A percentile compares a stretch with the other conserved stretches of the same genome.
phyloP scores from a whole-genome alignment of 805 yeast genomes.

The Wickerhamiella vanderwaltii region DNA sequence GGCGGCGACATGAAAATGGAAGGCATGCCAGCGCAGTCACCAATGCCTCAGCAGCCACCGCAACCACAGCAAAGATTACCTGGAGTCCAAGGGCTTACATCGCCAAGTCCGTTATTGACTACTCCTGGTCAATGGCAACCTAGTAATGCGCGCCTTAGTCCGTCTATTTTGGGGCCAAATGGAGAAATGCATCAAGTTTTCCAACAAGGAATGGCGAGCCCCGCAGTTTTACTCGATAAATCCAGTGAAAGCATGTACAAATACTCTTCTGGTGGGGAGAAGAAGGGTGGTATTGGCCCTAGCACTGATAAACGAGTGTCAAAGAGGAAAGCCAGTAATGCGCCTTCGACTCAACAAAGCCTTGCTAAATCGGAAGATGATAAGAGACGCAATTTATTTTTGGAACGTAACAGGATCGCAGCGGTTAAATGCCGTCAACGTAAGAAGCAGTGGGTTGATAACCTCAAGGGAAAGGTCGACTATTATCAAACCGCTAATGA shows the following conservation, averaged over 20 bases:
- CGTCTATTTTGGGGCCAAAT: slow-evolving; percentile 23
- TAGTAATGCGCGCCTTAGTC: slow-evolving; percentile 14
- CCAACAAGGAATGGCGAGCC: slow-evolving; percentile 9
- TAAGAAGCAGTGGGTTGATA: slow-evolving; percentile 75
- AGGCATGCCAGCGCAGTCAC: slow-evolving; percentile 2
- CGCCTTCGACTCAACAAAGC: not conserved
- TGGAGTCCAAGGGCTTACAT: slow-evolving; percentile 22
- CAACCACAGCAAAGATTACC: slow-evolving; percentile 17
- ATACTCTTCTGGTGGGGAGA: not conserved
- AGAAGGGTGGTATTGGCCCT: not conserved
- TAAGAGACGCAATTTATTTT: slow-evolving; percentile 58
- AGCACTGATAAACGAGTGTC: not conserved
- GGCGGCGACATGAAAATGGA: not conserved
- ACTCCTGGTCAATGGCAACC: slow-evolving; percentile 8
- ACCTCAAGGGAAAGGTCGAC: slow-evolving; percentile 68
- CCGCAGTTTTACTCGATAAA: not conserved
- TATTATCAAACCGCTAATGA: slow-evolving; percentile 61
- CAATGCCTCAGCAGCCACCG: not conserved
- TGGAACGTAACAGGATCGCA: slow-evolving; percentile 88
- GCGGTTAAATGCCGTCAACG: slow-evolving; percentile 93
- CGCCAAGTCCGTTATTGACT: slow-evolving; percentile 21
- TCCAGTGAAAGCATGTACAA: not conserved
- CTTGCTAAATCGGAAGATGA: slow-evolving; percentile 42
- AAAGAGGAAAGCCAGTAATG: not conserved
- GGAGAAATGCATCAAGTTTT: not conserved